Evolutionary conservation across 2,329 filamentous ascomycete genomes (phyloP), one percentile per base, ranked within the genome.

Genomic region (Canariomyces notabilis): DNA sequence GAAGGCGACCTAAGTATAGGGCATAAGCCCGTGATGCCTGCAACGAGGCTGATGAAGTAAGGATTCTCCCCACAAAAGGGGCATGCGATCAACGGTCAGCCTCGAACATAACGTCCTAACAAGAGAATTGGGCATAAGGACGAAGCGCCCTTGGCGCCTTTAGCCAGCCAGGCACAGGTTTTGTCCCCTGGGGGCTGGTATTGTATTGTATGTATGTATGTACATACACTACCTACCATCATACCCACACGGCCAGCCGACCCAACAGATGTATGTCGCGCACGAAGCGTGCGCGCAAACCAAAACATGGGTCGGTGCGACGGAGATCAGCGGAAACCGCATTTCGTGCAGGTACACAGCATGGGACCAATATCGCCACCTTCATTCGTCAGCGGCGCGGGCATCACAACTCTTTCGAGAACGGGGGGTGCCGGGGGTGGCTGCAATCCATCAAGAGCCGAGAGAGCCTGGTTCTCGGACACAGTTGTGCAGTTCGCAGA

Each of bases 261-360:
- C 26, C 26, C 14, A 29, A 29, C 9, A 29, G 26, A 29, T 12
- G n/a, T n/a, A 9, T 12, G 26, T 8, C 11, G 26, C 26, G 26
- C 14, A 9, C 26, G 26, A 8, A 29, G 14, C 26, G 26, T 9
- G 26, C 4, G 4, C 26, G 35, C 36, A 39, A 41, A 20, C 12
- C 19, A 32, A 3, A 31, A 12, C 32, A 39, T 36, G 41, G 21
- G 21, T n/a, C n/a, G n/a, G n/a, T n/a, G n/a, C n/a, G n/a, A n/a
- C n/a, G n/a, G 18, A 35, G 31, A 42, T 39, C 36, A 37, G 44
- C 40, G 35, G 44, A 50, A n/a, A n/a, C 47, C 32, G 23, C 36
- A 41, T 47, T 50, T 36, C 48, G 44, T 42, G 43, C 48, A 50
- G 41, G 20, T 44, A 37, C 21, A 5, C 23, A 20, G 15, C 20